phyloP scores from a whole-genome alignment of 139 green algal genomes.

The Zygnema circumcarinatum region DNA sequence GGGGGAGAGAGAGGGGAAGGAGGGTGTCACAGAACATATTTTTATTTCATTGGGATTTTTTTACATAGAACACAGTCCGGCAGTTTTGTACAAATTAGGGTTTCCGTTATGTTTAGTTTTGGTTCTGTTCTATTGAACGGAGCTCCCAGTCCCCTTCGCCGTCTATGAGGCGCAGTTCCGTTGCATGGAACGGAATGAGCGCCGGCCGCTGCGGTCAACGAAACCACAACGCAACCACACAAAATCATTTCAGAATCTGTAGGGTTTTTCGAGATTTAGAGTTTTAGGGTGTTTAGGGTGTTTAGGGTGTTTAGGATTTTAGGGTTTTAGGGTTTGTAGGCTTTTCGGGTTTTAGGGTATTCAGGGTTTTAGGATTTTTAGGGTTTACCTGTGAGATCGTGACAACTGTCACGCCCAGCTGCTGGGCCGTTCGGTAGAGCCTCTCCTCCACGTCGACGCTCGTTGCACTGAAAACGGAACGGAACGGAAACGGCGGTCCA shows the following conservation, averaged over 20 bases:
- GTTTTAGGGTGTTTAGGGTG: too few relatives aligned
- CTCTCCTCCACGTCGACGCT: conserved; percentile 77
- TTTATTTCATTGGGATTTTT: too few relatives aligned
- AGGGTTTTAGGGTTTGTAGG: too few relatives aligned
- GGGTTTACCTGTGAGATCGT: conserved; percentile 71
- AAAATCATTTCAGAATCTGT: background rate
- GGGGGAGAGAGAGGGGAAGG: too few relatives aligned
- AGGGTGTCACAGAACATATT: too few relatives aligned
- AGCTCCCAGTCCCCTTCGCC: conserved; percentile 74
- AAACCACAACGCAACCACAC: background rate
- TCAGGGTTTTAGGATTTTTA: too few relatives aligned
- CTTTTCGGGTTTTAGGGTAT: too few relatives aligned
- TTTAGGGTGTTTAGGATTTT: too few relatives aligned
- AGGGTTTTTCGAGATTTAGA: background rate
- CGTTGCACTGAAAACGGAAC: conserved; percentile 66
- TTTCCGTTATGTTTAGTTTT: too few relatives aligned
- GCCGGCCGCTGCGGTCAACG: conserved; percentile 66
- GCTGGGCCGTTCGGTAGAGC: conserved; percentile 67
- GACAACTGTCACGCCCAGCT: conserved; percentile 66
- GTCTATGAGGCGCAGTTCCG: conserved; percentile 77
- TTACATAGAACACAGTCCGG: too few relatives aligned
- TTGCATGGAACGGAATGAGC: conserved; percentile 71
- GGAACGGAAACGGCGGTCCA: background rate
- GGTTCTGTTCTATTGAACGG: conserved; percentile 64
- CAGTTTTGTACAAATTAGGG: too few relatives aligned